Percentiles rank a stretch among this genome's conserved stretches.
phyloP scores from a whole-genome alignment of 2,329 filamentous ascomycete genomes.

The Ophiostoma sp. region DNA sequence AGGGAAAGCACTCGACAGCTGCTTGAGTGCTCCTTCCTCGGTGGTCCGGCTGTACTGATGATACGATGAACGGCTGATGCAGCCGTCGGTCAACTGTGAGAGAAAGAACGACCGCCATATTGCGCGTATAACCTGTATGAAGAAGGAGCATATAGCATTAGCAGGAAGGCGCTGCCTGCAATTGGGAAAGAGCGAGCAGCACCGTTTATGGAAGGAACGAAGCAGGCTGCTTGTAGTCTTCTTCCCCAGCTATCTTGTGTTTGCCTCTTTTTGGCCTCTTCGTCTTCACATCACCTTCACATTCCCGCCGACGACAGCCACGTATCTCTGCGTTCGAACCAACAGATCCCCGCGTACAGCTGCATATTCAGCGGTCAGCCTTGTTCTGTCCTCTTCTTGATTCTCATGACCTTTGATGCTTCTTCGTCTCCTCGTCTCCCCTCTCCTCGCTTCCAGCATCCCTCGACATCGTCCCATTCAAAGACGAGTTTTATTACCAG shows the following conservation, averaged over 20 bases:
- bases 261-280: background rate
- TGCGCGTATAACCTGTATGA: background rate
- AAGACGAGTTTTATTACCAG: background rate
- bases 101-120: background rate
- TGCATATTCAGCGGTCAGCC: constrained; percentile 3
- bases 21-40: background rate
- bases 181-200: background rate
- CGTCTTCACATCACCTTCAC: background rate
- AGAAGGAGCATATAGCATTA: background rate
- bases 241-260: background rate
- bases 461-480: background rate
- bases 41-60: too few relatives aligned
- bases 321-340: background rate
- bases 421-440: background rate
- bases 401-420: background rate
- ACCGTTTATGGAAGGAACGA: background rate
- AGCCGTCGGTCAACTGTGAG: too few relatives aligned
- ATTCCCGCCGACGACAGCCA: background rate
- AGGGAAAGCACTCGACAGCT: background rate
- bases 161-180: background rate
- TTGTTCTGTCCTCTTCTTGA: background rate
- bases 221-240: background rate
- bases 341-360: constrained; percentile 2
- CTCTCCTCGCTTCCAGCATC: background rate
- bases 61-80: too few relatives aligned